Evolutionary conservation across 352 stramenopile genomes (phyloP).

Genomic region (Pythium utonaiense): DNA sequence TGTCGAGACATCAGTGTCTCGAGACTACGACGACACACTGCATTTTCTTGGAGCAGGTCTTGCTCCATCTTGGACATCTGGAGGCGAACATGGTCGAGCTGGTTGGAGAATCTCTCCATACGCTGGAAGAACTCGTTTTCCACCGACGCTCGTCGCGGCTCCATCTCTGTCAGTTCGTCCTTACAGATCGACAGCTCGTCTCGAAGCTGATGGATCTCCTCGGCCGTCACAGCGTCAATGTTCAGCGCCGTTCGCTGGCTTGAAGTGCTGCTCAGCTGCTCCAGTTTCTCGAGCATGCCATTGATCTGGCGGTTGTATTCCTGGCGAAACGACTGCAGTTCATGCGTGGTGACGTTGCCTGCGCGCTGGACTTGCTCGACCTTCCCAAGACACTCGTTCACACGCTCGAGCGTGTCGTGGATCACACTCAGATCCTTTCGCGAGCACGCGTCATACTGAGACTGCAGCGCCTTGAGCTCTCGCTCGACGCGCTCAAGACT

Average conservation of each 20-base stretch:
- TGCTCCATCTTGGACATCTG: conserved; percentile 60
- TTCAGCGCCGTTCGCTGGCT: conserved; percentile 12
- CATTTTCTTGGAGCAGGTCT: conserved; percentile 44
- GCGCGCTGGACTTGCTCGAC: conserved; percentile 39
- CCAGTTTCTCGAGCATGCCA: conserved; percentile 36
- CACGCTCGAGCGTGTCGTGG: conserved; percentile 45
- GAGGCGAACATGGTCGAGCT: conserved; percentile 41
- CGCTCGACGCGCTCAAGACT: conserved; percentile 37
- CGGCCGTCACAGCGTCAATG: conserved; percentile 6
- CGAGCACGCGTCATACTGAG: conserved; percentile 43
- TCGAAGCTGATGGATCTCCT: conserved; percentile 17
- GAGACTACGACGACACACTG: conserved; percentile 40
- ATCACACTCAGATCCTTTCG: conserved; percentile 44
- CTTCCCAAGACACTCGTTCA: conserved; percentile 48
- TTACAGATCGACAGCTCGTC: conserved; percentile 20
- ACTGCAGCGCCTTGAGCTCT: conserved; percentile 38
- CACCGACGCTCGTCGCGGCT: conserved; percentile 11
- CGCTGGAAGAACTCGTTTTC: conserved; percentile 19
- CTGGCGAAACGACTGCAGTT: conserved; percentile 39
- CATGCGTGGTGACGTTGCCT: conserved; percentile 28
- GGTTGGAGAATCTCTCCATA: conserved; percentile 43
- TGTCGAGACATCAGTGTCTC: conserved; percentile 47
- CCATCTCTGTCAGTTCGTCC: conserved; percentile 3
- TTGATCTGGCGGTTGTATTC: conserved; percentile 51
- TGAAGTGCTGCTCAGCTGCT: conserved; percentile 25